Percentiles rank a stretch among this genome's conserved stretches.
phyloP scores from a whole-genome alignment of 176 grass and related monocot species.

The Pontederia paniculata region DNA sequence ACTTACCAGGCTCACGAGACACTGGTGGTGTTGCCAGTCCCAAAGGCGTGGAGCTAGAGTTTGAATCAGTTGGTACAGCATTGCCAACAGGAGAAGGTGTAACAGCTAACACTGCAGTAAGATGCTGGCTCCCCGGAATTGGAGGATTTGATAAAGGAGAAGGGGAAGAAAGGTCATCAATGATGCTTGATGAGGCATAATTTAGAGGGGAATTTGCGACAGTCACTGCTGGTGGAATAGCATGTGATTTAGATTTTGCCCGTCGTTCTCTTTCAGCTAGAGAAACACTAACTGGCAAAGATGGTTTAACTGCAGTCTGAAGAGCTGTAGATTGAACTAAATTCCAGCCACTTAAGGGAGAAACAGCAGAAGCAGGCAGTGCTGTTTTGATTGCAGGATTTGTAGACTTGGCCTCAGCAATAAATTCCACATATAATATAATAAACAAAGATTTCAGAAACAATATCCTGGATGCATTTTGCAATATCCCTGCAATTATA shows the following conservation, averaged over 20 bases:
- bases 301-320: slow-evolving; percentile 16
- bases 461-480: slow-evolving; percentile 17
- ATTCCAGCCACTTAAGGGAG: slow-evolving; percentile 37
- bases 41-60: slow-evolving; percentile 50
- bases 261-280: slow-evolving; percentile 20
- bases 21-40: slow-evolving; percentile 51
- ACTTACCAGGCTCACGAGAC: slow-evolving; percentile 50
- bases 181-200: slow-evolving; percentile 24
- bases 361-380: slow-evolving; percentile 26
- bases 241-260: slow-evolving; percentile 25
- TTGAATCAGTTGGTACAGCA: slow-evolving; percentile 40
- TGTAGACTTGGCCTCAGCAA: slow-evolving; percentile 20
- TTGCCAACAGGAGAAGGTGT: slow-evolving; percentile 27
- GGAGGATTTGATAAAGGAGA: slow-evolving; percentile 24
- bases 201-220: slow-evolving; percentile 32
- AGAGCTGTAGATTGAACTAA: slow-evolving; percentile 25
- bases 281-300: slow-evolving; percentile 20
- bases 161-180: slow-evolving; percentile 24
- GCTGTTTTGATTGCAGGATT: slow-evolving; percentile 31
- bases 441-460: slow-evolving; percentile 24
- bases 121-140: slow-evolving; percentile 19
- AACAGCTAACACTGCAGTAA: slow-evolving; percentile 5
- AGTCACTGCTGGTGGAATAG: slow-evolving; percentile 21
- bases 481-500: slow-evolving; percentile 32
- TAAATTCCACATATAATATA: slow-evolving; percentile 28